Evolutionary conservation across 768 basidiomycete species (phyloP), one percentile per base, ranked within the genome.

Genomic region (Termitomyces sp.): DNA sequence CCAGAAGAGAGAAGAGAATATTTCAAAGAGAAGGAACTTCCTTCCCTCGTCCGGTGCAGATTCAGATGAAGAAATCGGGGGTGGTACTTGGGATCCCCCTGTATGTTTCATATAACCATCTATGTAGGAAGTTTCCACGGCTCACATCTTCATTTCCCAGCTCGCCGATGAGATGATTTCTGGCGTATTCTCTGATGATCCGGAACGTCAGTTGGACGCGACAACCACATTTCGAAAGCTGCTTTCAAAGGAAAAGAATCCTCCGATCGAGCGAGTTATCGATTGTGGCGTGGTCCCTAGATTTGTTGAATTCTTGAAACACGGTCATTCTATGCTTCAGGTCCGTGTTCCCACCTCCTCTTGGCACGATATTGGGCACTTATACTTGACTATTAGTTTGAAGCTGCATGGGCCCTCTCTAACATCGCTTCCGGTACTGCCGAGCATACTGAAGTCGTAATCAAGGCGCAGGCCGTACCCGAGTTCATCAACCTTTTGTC

Each of bases 151-250:
- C 50, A 46, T 55, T 41, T 60, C 65, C 13, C 61, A 93, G 86
- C 81, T 94, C 63, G 86, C 89, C 30, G 88, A 91, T 55, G 93
- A 94, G 67, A 95, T 99, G 94, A 87, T 99, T 62, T 73, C 80
- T 55, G 94, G 88, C 56, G 94, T 99, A 28, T 96, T 97, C 72
- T 93, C 92, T 24, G 87, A 94, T 52, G 89, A 95, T 71, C 78
- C 88, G 32, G 93, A 97, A 58, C 88, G 85, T 65, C 97, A 99
- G 74, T 79, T 96, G 59, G 95, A 98, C 72, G 91, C 96, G 69
- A 98, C 97, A 18, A 98, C 93, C 69, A 96, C 92, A 76, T 98
- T 98, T 81, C 88, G 97, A 67, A 99, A 98, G 76, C 82, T 99
- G 41, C 84, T 99, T 62, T 98, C 95, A 64, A 99, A 99, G 77